These are phyloP conservation scores for Phytopythium cucurbitacearum DNA, from an alignment of 352 stramenopile species.

Conservation along the genomic window DNA sequence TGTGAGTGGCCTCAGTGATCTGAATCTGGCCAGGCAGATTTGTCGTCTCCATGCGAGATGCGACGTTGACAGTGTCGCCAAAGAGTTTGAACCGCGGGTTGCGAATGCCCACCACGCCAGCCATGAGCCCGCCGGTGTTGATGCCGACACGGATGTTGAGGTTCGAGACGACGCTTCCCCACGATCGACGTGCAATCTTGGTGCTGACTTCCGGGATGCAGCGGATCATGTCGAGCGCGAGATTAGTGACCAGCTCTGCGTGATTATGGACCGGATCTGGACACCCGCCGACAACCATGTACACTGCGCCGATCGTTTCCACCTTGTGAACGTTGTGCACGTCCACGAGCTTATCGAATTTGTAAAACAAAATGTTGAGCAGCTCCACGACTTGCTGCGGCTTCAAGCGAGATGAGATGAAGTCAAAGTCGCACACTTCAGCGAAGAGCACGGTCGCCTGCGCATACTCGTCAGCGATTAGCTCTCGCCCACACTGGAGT, in stretches of 20 bases:
- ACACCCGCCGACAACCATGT: slow-evolving; percentile 86
- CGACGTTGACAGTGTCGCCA: slow-evolving; percentile 84
- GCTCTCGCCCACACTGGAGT: slow-evolving; percentile 67
- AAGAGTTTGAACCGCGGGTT: slow-evolving; percentile 88
- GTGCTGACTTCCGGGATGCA: slow-evolving; percentile 75
- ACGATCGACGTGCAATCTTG: slow-evolving; percentile 68
- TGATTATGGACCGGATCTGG: slow-evolving; percentile 68
- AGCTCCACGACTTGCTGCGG: slow-evolving; percentile 84
- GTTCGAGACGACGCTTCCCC: slow-evolving; percentile 61
- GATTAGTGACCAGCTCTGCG: slow-evolving; percentile 73
- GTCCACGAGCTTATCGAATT: slow-evolving; percentile 87
- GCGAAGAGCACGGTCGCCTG: slow-evolving; percentile 74
- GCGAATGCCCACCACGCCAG: slow-evolving; percentile 77
- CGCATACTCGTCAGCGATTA: slow-evolving; percentile 82
- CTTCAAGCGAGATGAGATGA: slow-evolving; percentile 74
- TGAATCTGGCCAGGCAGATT: slow-evolving; percentile 80
- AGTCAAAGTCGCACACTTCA: slow-evolving; percentile 83
- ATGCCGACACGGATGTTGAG: slow-evolving; percentile 86
- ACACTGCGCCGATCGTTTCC: slow-evolving; percentile 88
- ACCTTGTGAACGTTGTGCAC: slow-evolving; percentile 89
- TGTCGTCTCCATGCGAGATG: slow-evolving; percentile 82
- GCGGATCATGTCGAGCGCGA: slow-evolving; percentile 75
- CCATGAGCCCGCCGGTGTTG: slow-evolving; percentile 83
- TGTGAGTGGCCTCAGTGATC: slow-evolving; percentile 66
- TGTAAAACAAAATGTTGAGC: slow-evolving; percentile 87